Base-by-base conservation (phyloP, 495 filamentous ascomycete species). In the Staphylotrichum tortipilum region DNA sequence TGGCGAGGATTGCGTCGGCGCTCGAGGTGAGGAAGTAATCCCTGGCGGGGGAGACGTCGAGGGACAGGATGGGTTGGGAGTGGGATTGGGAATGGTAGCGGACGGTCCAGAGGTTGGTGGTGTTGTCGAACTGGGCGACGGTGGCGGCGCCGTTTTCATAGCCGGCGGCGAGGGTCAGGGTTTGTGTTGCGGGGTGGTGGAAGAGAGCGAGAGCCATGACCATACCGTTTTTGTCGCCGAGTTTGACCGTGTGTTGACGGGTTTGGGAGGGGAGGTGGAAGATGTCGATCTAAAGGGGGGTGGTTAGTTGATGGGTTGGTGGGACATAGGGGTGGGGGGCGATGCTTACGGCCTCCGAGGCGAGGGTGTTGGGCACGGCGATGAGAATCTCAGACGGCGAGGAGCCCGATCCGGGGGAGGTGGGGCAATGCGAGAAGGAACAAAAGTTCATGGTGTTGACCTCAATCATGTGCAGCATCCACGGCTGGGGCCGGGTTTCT, bases 381-480 rank as follows among this genome's bases (percentile, higher is more conserved):
- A 92, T 62, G 10, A 89, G 67, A 12, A 82, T 55, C 43, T 73
- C 73, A 29, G 59, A 60, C 23, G 47, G 28, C 38, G 47, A 58
- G 21, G 45, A 29, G 21, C 44, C 29, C 17, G 34, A 47, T 18
- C 19, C 46, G 22, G 58, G 24, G 31, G 26, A 43, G 4, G 55
- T 59, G 23, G 61, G 55, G 53, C 79, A 85, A 49, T 80, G 78
- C 4, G 85, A 78, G 62, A 98, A 98, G 1, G 87, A 80, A 56
- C 92, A 98, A 61, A 97, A 98, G 65, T 96, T 98, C 64, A 97
- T 77, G 14, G 92, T 87, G 62, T 95, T 96, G 34, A 97, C 87
- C 24, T 84, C 71, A 5, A 98, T 65, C 28, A 86, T 78, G 71
- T 94, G 79, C 29, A 95, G 67, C 4, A 97, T 68, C 89, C 89